Conservation (phyloP, 495 filamentous ascomycete genomes). For the Pyrenopolyporus hunteri region DNA sequence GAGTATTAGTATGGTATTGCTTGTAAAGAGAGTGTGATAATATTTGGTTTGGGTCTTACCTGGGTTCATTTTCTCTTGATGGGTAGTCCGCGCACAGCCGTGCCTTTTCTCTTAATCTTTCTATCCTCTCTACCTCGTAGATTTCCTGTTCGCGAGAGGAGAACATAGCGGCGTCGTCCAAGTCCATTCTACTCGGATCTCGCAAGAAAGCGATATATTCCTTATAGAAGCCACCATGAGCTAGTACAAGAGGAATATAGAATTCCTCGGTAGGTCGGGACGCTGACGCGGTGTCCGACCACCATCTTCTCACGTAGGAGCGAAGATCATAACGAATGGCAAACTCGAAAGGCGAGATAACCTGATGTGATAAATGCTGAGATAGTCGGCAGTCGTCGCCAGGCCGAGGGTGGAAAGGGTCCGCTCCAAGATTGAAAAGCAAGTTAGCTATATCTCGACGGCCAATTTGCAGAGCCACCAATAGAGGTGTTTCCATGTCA, state of each 20-base stretch:
- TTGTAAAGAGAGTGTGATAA: no score
- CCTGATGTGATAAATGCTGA: not conserved
- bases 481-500: conserved; percentile 5
- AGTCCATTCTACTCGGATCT: not conserved
- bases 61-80: no score
- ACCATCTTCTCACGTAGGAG: conserved; percentile 1
- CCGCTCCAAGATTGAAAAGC: conserved; percentile 18
- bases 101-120: no score
- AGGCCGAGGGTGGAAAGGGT: conserved; percentile 21
- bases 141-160: not conserved
- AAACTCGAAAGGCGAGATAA: conserved; percentile 18
- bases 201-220: not conserved
- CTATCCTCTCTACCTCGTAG: no score
- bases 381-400: not conserved
- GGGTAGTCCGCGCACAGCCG: no score
- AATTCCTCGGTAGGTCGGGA: not conserved
- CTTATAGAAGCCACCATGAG: no score
- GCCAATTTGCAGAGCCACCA: not conserved
- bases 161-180: not conserved
- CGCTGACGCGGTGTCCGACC: not conserved
- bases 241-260: not conserved
- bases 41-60: no score
- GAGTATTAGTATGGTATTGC: not conserved
- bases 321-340: not conserved
- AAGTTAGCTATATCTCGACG: not conserved